Percentiles rank a stretch among this genome's conserved stretches.
These are phyloP conservation scores for Pseudogymnoascus sp. DNA, from an alignment of 2,329 filamentous ascomycete species.

Conservation along the genomic window DNA sequence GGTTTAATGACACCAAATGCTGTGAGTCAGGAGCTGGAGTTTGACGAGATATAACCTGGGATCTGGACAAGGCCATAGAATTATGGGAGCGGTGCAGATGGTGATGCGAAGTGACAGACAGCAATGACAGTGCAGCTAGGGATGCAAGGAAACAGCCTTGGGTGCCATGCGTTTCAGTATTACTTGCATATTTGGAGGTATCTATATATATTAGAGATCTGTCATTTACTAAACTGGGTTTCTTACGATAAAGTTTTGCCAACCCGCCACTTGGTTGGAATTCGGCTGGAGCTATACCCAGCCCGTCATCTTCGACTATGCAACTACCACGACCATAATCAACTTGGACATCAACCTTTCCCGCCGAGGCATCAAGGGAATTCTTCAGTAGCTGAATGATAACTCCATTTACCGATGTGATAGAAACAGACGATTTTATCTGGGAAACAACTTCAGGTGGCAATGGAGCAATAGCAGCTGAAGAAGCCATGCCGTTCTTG, in stretches of 20 bases:
- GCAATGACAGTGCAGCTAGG: conserved; percentile 63
- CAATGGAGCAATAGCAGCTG: conserved; percentile 55
- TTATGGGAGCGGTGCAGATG: conserved; percentile 50
- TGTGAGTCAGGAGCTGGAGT: conserved; percentile 52
- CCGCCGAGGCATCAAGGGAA: conserved; percentile 69
- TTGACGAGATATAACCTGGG: conserved; percentile 54
- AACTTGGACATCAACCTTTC: conserved; percentile 58
- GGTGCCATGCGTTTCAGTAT: conserved; percentile 48
- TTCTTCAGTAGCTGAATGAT: conserved; percentile 70
- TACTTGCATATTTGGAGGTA: conserved; percentile 61
- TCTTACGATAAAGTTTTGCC: conserved; percentile 62
- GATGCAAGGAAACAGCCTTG: conserved; percentile 71
- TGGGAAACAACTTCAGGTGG: conserved; percentile 64
- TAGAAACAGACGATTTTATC: conserved; percentile 75
- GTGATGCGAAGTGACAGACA: conserved; percentile 69
- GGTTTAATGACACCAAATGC: conserved; percentile 42
- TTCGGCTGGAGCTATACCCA: conserved; percentile 64
- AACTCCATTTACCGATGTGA: conserved; percentile 65
- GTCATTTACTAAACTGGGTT: background rate
- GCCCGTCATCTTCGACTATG: conserved; percentile 73
- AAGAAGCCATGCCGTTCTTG: conserved; percentile 14
- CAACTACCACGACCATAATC: conserved; percentile 72
- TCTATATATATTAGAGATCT: conserved; percentile 3
- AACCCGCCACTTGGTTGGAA: conserved; percentile 64
- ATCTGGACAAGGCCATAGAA: conserved; percentile 61